A percentile compares a stretch with the other conserved stretches of the same genome.
These are phyloP conservation scores for Boletus insuetus DNA, from an alignment of 768 basidiomycete species.

Conservation along the genomic window DNA sequence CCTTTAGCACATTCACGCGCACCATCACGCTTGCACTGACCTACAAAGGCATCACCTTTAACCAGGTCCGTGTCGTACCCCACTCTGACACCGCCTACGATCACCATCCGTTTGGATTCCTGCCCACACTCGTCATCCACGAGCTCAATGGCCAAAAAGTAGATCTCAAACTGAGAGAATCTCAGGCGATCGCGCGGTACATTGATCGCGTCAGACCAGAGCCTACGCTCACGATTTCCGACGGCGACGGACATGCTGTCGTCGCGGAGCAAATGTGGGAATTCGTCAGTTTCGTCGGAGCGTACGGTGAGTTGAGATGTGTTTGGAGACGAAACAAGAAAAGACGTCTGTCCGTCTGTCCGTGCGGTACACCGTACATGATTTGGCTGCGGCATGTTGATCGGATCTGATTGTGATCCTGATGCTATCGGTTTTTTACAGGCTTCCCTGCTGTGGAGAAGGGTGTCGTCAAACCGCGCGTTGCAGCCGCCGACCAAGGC, in stretches of 20 bases:
- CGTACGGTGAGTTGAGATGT: constrained; percentile 18
- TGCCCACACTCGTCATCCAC: constrained; percentile 32
- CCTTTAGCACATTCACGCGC: constrained; percentile 34
- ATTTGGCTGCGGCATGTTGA: too few species aligned
- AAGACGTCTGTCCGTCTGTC: too few species aligned
- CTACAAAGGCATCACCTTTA: constrained; percentile 27
- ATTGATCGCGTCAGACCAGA: constrained; percentile 31
- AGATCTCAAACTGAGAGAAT: constrained; percentile 29
- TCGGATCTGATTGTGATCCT: neutral
- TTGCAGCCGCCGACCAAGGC: constrained; percentile 25
- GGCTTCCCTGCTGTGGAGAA: constrained; percentile 30
- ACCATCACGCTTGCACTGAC: constrained; percentile 29
- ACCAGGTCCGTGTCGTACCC: constrained; percentile 24
- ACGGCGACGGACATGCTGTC: constrained; percentile 20
- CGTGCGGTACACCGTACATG: neutral
- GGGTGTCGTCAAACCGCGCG: constrained; percentile 33
- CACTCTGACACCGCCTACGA: constrained; percentile 30
- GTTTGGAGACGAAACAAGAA: too few species aligned
- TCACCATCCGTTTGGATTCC: constrained; percentile 31
- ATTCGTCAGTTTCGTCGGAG: constrained; percentile 26
- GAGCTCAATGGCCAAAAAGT: constrained; percentile 20
- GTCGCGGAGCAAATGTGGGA: constrained; percentile 34
- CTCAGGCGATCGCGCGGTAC: constrained; percentile 28
- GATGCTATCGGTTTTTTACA: neutral
- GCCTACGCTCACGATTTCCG: constrained; percentile 20